Evolutionary conservation across 2,329 filamentous ascomycete species (phyloP).

Genomic region (Fusarium sp.): DNA sequence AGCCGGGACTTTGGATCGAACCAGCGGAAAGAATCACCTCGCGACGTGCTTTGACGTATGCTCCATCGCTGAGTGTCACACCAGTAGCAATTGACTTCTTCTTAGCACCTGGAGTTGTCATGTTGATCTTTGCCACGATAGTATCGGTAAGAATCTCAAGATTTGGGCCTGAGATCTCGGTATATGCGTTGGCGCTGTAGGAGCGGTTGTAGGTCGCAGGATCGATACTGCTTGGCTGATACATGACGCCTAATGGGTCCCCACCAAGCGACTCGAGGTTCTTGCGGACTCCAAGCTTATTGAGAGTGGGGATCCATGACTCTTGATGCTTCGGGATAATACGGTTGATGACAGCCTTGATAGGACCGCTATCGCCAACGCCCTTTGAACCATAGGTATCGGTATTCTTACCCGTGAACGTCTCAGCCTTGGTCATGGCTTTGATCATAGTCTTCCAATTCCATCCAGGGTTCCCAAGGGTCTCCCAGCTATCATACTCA

Average conservation of each 20-base stretch:
- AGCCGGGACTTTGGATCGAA: conserved; percentile 67
- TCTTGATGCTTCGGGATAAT: conserved; percentile 59
- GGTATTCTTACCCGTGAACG: conserved; percentile 42
- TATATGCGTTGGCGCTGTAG: conserved; percentile 62
- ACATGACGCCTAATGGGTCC: conserved; percentile 61
- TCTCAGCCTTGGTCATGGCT: conserved; percentile 36
- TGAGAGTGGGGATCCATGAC: conserved; percentile 59
- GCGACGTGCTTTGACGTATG: conserved; percentile 29
- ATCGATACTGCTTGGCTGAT: conserved; percentile 62
- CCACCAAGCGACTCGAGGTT: conserved; percentile 61
- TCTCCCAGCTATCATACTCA: conserved; percentile 55
- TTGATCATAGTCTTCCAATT: conserved; percentile 50
- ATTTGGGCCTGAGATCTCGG: conserved; percentile 57
- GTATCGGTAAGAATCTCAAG: conserved; percentile 48
- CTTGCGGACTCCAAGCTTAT: conserved; percentile 54
- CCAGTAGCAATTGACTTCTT: conserved; percentile 37
- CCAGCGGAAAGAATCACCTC: conserved; percentile 56
- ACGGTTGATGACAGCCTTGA: conserved; percentile 55
- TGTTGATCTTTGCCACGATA: conserved; percentile 37
- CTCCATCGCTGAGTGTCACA: conserved; percentile 27
- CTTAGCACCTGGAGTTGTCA: conserved; percentile 35
- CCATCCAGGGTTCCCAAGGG: conserved; percentile 55
- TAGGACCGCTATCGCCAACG: conserved; percentile 35
- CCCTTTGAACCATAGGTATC: conserved; percentile 40
- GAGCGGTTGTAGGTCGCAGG: conserved; percentile 60